phyloP scores from a whole-genome alignment of 768 basidiomycete species.

The Gymnopilus junonius region DNA sequence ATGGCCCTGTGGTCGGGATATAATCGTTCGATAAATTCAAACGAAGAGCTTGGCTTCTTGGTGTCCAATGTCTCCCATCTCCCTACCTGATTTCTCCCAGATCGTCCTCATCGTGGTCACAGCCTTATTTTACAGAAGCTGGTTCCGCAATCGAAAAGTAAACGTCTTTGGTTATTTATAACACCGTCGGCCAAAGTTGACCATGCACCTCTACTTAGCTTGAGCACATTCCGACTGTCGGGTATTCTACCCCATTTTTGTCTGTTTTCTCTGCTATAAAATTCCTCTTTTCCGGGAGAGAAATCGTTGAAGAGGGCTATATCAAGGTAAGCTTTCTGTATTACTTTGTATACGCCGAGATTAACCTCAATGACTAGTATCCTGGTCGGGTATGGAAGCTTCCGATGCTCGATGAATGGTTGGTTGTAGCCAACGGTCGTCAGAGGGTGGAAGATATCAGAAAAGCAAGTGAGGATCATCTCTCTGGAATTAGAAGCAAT shows the following conservation, averaged over 20 bases:
- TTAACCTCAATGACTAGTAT: constrained; percentile 14
- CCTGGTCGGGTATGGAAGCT: constrained; percentile 24
- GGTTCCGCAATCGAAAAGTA: constrained; percentile 9
- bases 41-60: background rate
- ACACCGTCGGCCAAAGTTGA: background rate
- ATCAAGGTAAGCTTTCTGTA: constrained; percentile 15
- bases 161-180: background rate
- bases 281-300: constrained; percentile 18
- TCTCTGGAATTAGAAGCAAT: constrained; percentile 33
- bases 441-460: constrained; percentile 55
- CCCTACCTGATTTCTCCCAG: background rate
- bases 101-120: background rate
- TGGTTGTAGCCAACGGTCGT: constrained; percentile 40
- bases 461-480: constrained; percentile 33
- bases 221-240: constrained; percentile 21
- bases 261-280: constrained; percentile 18
- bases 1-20: background rate
- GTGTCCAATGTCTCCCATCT: background rate
- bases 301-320: constrained; percentile 25
- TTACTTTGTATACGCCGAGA: no score
- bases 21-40: background rate
- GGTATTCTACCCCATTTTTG: constrained; percentile 17
- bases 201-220: constrained; percentile 12
- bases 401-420: constrained; percentile 19
- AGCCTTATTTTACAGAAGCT: background rate